Percentiles rank a stretch among this genome's conserved stretches.
These are phyloP conservation scores for Nothophoma quercina DNA, from an alignment of 2,329 filamentous ascomycete genomes.

Conservation along the genomic window DNA sequence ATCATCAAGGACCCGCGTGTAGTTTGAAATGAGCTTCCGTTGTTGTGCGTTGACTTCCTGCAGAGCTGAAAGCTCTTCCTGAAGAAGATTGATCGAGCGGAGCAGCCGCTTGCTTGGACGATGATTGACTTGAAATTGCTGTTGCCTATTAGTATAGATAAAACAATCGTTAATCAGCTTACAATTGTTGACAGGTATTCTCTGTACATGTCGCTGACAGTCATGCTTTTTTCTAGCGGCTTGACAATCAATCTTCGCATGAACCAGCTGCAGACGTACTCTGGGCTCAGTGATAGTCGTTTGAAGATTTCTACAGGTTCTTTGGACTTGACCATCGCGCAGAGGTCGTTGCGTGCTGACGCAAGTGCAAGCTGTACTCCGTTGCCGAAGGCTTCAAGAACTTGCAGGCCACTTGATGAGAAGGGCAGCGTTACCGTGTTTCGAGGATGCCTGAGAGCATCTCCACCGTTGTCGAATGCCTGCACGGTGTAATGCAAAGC, in stretches of 20 bases:
- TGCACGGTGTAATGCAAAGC: constrained; percentile 29
- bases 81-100: constrained; percentile 43
- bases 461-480: not conserved
- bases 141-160: constrained; percentile 11
- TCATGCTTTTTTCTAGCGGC: constrained; percentile 36
- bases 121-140: constrained; percentile 49
- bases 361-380: constrained; percentile 21
- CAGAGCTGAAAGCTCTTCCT: constrained; percentile 41
- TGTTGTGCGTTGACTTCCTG: constrained; percentile 37
- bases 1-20: constrained; percentile 35
- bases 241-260: constrained; percentile 41
- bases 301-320: constrained; percentile 17
- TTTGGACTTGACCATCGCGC: constrained; percentile 32
- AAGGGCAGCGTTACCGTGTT: constrained; percentile 14
- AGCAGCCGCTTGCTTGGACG: constrained; percentile 43
- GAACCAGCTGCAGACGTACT: constrained; percentile 42
- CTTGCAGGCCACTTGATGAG: constrained; percentile 20
- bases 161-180: constrained; percentile 6
- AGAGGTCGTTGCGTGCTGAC: constrained; percentile 33
- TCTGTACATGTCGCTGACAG: constrained; percentile 41
- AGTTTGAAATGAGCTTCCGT: constrained; percentile 35
- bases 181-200: constrained; percentile 43
- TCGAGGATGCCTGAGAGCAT: not conserved
- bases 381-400: constrained; percentile 29
- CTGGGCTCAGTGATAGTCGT: constrained; percentile 34